Base-by-base conservation (phyloP, 257 asterid species). In the Solanum gandarillasii region DNA sequence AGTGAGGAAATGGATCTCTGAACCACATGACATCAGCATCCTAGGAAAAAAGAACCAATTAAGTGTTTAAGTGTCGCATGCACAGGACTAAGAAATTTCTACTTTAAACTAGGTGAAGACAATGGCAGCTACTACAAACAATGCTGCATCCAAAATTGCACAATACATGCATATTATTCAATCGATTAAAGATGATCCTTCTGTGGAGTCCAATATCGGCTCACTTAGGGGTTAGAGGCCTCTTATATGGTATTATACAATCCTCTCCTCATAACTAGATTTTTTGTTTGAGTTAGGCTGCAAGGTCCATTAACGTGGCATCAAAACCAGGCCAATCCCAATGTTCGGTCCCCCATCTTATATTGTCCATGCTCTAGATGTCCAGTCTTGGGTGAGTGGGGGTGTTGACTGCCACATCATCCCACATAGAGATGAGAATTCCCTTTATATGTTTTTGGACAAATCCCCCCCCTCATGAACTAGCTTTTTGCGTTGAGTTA, bases 11-110 rank as follows among this genome's bases (percentile, higher is more conserved):
- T 84, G 95, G 98, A 87, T 92, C 87, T 72, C 94, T 89, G 23
- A 94, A 82, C 98, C 98, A 94, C 92, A 93, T 89, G 31, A 94
- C 85, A 88, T 94, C 95, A 41, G 98, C 92, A 83, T 94, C 96
- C 98, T 92, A 90, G 86, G 43, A 23, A 23, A 27, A 86, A 32
- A 25, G 67, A 73, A 36, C 58, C 20, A 82, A 82, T 72, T 8
- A 72, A 79, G 39, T 55, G 65, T 79, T 41, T 72, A 20, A 18
- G 43, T 32, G n/a, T 72, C 12, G 13, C 79, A 72, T 72, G 43
- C 79, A 32, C 4, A 23, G 14, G 14, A 31, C 41, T 16, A 27
- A 1, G 74, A 25, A 21, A 74, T 84, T 87, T 93, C 67, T 86
- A 55, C 65, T 55, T 4, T 20, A 55, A 20, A 55, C n/a, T 55